phyloP scores from a whole-genome alignment of 192 early-diverging fungal genomes.

The Podila clonocystis region DNA sequence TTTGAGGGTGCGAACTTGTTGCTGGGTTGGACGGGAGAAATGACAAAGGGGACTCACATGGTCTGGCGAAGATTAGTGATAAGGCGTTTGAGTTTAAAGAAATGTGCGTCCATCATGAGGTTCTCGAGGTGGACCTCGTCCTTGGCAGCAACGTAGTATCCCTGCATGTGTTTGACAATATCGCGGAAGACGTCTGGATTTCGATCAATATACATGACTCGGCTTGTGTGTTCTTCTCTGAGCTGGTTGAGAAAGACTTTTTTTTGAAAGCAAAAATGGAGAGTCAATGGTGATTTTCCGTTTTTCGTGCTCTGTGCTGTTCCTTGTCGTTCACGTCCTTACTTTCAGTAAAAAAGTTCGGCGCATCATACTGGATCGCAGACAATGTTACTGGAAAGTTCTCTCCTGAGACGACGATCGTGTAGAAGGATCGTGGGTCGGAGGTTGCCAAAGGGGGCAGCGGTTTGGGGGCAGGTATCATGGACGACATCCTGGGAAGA shows the following conservation, averaged over 20 bases:
- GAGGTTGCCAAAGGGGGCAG: slow-evolving; percentile 31
- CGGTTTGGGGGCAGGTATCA: slow-evolving; percentile 30
- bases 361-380: slow-evolving; percentile 54
- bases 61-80: slow-evolving; percentile 50
- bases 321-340: background rate
- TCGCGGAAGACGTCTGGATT: slow-evolving; percentile 61
- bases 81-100: slow-evolving; percentile 55
- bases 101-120: slow-evolving; percentile 56
- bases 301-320: background rate
- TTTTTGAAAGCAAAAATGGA: background rate
- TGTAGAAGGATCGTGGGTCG: slow-evolving; percentile 36
- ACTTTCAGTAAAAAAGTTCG: slow-evolving; percentile 57
- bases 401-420: slow-evolving; percentile 39
- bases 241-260: slow-evolving; percentile 33
- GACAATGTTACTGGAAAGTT: slow-evolving; percentile 25
- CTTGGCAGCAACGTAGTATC: slow-evolving; percentile 57
- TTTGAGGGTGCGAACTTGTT: background rate
- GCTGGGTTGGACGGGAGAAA: background rate
- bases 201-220: slow-evolving; percentile 59
- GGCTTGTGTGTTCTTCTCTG: slow-evolving; percentile 33
- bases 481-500: slow-evolving; percentile 4
- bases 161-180: slow-evolving; percentile 64
- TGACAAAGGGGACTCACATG: slow-evolving; percentile 16
- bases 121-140: slow-evolving; percentile 54
- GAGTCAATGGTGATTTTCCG: background rate